phyloP scores from a whole-genome alignment of 2,329 filamentous ascomycete species.

The Paecilomyces sp. region DNA sequence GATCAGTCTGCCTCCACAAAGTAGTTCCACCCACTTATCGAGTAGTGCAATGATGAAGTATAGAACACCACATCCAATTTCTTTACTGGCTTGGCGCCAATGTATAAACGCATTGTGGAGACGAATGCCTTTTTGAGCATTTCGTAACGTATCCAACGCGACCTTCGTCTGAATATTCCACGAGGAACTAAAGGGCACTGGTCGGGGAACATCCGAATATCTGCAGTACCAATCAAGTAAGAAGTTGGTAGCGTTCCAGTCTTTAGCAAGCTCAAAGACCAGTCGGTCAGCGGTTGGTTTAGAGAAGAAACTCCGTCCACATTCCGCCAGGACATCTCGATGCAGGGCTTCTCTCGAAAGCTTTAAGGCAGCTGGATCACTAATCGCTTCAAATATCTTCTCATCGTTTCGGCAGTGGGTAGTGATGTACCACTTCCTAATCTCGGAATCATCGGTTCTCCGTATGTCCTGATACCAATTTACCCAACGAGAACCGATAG shows the following conservation, averaged over 20 bases:
- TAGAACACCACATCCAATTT: slow-evolving; percentile 47
- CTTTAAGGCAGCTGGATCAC: slow-evolving; percentile 43
- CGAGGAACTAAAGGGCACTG: slow-evolving; percentile 49
- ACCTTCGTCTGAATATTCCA: slow-evolving; percentile 54
- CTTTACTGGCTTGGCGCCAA: slow-evolving; percentile 50
- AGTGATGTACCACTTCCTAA: slow-evolving; percentile 33
- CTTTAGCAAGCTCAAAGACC: slow-evolving; percentile 44
- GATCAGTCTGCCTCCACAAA: slow-evolving; percentile 37
- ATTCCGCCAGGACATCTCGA: slow-evolving; percentile 40
- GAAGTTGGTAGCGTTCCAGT: slow-evolving; percentile 48
- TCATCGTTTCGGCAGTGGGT: slow-evolving; percentile 23
- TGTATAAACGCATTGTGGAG: slow-evolving; percentile 53
- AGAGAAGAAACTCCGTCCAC: slow-evolving; percentile 34
- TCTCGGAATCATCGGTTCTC: slow-evolving; percentile 30
- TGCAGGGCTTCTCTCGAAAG: slow-evolving; percentile 41
- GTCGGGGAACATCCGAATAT: slow-evolving; percentile 40
- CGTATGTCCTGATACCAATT: slow-evolving; percentile 44
- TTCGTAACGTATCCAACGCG: slow-evolving; percentile 45
- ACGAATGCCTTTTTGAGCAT: slow-evolving; percentile 48
- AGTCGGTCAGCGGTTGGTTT: slow-evolving; percentile 39
- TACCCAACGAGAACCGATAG: slow-evolving; percentile 51
- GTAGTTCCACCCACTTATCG: slow-evolving; percentile 48
- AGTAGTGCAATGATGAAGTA: slow-evolving; percentile 51
- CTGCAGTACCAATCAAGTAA: slow-evolving; percentile 49
- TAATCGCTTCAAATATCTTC: slow-evolving; percentile 38